These are phyloP conservation scores for Sequoia sempervirens DNA, from an alignment of 75 land plant species.

Conservation along the genomic window DNA sequence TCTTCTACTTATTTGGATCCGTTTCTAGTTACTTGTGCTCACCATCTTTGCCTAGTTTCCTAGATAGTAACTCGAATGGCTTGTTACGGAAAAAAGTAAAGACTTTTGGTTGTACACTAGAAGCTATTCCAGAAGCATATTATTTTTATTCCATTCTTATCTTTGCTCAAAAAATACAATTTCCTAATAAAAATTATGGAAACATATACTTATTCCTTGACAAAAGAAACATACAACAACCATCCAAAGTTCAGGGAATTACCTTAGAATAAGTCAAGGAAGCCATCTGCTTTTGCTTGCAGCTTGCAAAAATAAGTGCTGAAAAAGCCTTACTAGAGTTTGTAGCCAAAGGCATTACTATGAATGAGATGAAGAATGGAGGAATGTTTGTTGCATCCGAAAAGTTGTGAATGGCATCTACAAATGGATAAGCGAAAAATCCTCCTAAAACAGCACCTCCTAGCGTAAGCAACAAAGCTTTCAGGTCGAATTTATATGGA, in stretches of 20 bases:
- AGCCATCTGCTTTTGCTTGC: constrained; percentile 53
- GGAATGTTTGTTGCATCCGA: constrained; percentile 82
- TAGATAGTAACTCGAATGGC: no score
- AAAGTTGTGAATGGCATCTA: constrained; percentile 80
- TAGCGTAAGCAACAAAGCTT: constrained; percentile 55
- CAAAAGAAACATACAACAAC: background rate
- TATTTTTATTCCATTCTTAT: background rate
- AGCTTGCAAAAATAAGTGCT: constrained; percentile 69
- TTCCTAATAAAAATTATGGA: background rate
- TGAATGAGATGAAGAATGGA: constrained; percentile 90
- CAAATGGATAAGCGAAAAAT: constrained; percentile 90
- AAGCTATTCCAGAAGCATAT: background rate
- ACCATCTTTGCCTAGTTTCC: background rate
- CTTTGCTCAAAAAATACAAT: background rate
- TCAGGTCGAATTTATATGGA: constrained; percentile 19
- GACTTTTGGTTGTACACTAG: background rate
- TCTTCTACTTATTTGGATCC: background rate
- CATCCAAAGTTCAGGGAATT: constrained; percentile 11
- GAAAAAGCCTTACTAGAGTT: constrained; percentile 91
- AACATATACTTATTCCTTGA: background rate
- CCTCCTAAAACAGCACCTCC: constrained; percentile 83
- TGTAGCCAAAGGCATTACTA: constrained; percentile 84
- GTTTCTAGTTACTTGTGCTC: background rate
- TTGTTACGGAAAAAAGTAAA: background rate
- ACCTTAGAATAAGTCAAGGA: constrained; percentile 96